Evolutionary conservation across 2,329 filamentous ascomycete genomes (phyloP), one percentile per base, ranked within the genome.

Genomic region (Grosmannia huntii): DNA sequence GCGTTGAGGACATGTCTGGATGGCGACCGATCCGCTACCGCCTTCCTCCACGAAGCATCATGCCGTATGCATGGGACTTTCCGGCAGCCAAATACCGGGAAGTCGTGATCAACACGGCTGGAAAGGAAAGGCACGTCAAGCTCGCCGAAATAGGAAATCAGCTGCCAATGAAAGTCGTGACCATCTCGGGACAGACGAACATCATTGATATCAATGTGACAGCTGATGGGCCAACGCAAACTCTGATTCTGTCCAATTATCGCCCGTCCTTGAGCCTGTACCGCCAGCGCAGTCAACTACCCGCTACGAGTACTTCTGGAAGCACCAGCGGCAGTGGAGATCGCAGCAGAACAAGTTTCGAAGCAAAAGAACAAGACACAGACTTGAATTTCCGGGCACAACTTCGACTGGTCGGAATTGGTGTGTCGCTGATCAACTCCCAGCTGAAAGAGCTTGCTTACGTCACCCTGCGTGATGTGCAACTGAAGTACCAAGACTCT

Each of bases 31-130:
- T 99, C 61, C 81, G 90, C 57, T 99, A 99, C 72, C 86, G 92
- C 36, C 77, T 99, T 33, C 95, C 95, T 2, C 85, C 92, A 14
- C 81, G 94, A 60, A 97, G 92, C 71, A 96, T 99, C 71, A 99
- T 99, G 94, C 94, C 95, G 0, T 99, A 99, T 67, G 92, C 94
- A 1, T 99, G 94, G 94, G 95, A 99, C 68, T 99, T 96, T 72
- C 95, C 94, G 1, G 92, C 94, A 1, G 91, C 90, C n/a, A 96
- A 95, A 73, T 87, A 89, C 73, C 95, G 94, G 66, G 94, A 96
- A 69, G 82, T 99, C 46, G 84, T 97, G 55, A 83, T 99, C 67
- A 85, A 78, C 57, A 86, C 86, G 9, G 84, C 86, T 66, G 84
- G 85, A 61, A 89, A 86, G 67, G 90, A 96, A 68, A 81, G 94